phyloP scores from a whole-genome alignment of 2,329 filamentous ascomycete genomes.

The Amylocarpus encephaloides region DNA sequence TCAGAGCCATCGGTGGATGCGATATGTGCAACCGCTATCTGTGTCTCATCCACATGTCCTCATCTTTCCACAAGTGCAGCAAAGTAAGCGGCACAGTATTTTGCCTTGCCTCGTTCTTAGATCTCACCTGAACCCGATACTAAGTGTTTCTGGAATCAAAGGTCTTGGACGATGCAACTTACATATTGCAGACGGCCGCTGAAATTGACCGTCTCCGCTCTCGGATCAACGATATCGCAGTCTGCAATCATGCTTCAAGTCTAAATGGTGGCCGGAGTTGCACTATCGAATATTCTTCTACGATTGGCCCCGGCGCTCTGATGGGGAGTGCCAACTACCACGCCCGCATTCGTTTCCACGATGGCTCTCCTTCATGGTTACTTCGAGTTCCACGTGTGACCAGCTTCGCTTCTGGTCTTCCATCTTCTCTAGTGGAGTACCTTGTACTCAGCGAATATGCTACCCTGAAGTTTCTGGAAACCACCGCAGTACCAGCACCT shows the following conservation, averaged over 20 bases:
- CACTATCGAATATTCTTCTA: background rate
- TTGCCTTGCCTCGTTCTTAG: background rate
- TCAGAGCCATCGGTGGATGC: background rate
- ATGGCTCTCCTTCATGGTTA: too few species aligned
- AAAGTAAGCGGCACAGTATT: background rate
- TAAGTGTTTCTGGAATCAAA: background rate
- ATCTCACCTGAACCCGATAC: background rate
- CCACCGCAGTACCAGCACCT: too few species aligned
- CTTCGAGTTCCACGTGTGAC: too few species aligned
- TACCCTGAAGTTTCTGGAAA: too few species aligned
- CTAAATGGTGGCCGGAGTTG: constrained; percentile 1
- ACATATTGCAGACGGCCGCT: constrained; percentile 6
- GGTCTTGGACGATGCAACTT: constrained; percentile 3
- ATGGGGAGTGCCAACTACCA: too few species aligned
- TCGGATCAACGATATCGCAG: constrained; percentile 9
- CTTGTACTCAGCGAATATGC: too few species aligned
- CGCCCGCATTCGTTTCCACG: too few species aligned
- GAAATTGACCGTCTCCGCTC: constrained; percentile 12
- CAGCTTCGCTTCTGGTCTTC: too few species aligned
- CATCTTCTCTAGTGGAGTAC: too few species aligned
- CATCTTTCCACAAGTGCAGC: background rate
- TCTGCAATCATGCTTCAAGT: constrained; percentile 4
- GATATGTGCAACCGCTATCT: background rate
- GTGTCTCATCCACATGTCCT: background rate
- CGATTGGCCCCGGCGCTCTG: background rate